These are phyloP conservation scores for Coleophoma cylindrospora DNA, from an alignment of 2,329 filamentous ascomycete species.

Conservation along the genomic window DNA sequence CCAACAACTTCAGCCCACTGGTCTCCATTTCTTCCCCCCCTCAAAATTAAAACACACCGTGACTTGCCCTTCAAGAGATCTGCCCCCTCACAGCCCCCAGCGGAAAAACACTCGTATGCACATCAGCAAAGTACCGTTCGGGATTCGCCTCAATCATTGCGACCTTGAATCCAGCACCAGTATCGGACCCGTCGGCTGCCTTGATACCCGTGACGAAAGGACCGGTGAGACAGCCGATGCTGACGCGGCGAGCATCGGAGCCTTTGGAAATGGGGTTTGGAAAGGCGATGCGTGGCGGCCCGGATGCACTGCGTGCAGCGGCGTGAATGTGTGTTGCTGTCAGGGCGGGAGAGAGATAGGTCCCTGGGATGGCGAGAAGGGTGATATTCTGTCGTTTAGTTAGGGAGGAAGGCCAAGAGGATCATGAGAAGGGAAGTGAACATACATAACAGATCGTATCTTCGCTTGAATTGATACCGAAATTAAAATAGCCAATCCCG, in stretches of 20 bases:
- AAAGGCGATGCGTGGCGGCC: slow-evolving; percentile 41
- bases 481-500: slow-evolving; percentile 40
- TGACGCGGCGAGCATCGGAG: slow-evolving; percentile 24
- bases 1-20: no score
- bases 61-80: slow-evolving; percentile 16
- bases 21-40: no score
- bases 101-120: slow-evolving; percentile 35
- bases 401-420: neutral
- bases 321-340: slow-evolving; percentile 47
- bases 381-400: slow-evolving; percentile 34
- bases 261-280: slow-evolving; percentile 32
- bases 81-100: slow-evolving; percentile 44
- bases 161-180: slow-evolving; percentile 39
- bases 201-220: slow-evolving; percentile 38
- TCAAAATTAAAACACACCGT: no score
- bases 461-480: slow-evolving; percentile 37
- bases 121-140: slow-evolving; percentile 41
- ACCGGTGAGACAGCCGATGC: slow-evolving; percentile 26
- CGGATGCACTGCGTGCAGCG: slow-evolving; percentile 33
- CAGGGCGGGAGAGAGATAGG: slow-evolving; percentile 37
- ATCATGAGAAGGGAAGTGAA: neutral
- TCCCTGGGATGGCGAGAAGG: slow-evolving; percentile 38
- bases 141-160: slow-evolving; percentile 42
- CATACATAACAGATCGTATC: slow-evolving; percentile 25
- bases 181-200: slow-evolving; percentile 34